Evolutionary conservation across 768 basidiomycete species (phyloP).

Genomic region (Hygrocybe punicea): DNA sequence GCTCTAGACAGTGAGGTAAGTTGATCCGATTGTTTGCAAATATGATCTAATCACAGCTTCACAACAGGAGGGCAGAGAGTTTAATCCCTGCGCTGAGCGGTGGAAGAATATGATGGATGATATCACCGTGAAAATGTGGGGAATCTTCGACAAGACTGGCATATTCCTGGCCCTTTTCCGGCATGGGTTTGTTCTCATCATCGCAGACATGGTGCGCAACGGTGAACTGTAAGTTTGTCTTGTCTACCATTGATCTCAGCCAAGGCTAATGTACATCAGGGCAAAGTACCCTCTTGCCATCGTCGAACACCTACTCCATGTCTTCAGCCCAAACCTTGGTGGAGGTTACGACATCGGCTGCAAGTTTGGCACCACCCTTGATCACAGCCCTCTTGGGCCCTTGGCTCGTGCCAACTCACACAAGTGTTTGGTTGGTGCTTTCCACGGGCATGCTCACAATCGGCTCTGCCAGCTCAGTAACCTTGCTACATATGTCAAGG

Average conservation of each 20-base stretch:
- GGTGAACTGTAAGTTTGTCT: slow-evolving; percentile 24
- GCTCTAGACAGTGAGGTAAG: too few species aligned
- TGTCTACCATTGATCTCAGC: not conserved
- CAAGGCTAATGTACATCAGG: not conserved
- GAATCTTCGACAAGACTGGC: slow-evolving; percentile 28
- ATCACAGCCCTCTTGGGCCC: slow-evolving; percentile 15
- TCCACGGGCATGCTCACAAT: slow-evolving; percentile 24
- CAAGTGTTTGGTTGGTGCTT: slow-evolving; percentile 15
- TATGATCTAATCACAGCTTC: too few species aligned
- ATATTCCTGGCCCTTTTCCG: slow-evolving; percentile 26
- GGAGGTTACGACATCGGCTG: slow-evolving; percentile 24
- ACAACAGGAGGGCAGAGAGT: not conserved
- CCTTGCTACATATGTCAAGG: slow-evolving; percentile 19
- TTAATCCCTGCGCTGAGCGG: slow-evolving; percentile 14
- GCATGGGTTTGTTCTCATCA: slow-evolving; percentile 15
- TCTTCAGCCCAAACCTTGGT: slow-evolving; percentile 11
- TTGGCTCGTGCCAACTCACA: slow-evolving; percentile 6
- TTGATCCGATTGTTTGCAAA: too few species aligned
- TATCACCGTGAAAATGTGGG: slow-evolving; percentile 20
- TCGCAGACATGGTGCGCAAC: slow-evolving; percentile 27
- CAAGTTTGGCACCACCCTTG: slow-evolving; percentile 20
- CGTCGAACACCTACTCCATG: slow-evolving; percentile 12
- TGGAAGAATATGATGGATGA: slow-evolving; percentile 24
- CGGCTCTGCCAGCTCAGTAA: slow-evolving; percentile 19
- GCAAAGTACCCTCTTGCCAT: slow-evolving; percentile 23